phyloP scores from a whole-genome alignment of 2,329 filamentous ascomycete genomes.

The Aspergillus brunneoviolaceus region DNA sequence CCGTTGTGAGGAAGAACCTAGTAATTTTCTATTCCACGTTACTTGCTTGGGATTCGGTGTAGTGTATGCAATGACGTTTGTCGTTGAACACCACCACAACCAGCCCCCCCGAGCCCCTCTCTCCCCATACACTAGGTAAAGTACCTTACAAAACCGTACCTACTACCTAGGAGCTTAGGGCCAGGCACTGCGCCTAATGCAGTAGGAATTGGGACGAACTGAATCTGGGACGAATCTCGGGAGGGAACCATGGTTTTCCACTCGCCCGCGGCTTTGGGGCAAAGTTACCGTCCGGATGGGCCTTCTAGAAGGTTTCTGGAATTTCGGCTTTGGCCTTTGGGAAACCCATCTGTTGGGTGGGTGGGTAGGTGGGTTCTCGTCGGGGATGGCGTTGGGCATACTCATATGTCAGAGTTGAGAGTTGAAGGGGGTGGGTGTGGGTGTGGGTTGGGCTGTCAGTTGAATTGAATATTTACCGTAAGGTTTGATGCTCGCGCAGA shows the following conservation, averaged over 20 bases:
- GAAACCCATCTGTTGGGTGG: no score
- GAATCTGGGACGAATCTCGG: neutral
- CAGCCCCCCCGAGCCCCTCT: no score
- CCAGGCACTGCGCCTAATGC: neutral
- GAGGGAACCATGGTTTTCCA: slow-evolving; percentile 12
- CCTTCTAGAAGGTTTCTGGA: slow-evolving; percentile 17
- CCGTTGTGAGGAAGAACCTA: neutral
- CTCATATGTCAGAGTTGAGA: no score
- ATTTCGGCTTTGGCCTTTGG: slow-evolving; percentile 5
- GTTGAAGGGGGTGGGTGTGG: no score
- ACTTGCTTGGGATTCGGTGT: neutral
- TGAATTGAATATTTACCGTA: no score
- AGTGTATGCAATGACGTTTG: neutral
- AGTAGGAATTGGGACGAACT: neutral
- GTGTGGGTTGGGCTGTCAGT: no score
- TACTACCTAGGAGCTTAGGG: no score
- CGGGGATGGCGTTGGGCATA: neutral
- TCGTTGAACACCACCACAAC: neutral
- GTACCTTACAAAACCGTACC: no score
- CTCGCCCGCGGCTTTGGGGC: neutral
- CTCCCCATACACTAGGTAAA: neutral
- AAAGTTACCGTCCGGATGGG: slow-evolving; percentile 4
- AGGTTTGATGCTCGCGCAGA: no score
- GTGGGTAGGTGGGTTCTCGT: slow-evolving; percentile 2
- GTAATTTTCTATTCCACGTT: neutral